Base-by-base conservation (phyloP, 208 protist genomes). In the Dictyostelium gargantuum region DNA sequence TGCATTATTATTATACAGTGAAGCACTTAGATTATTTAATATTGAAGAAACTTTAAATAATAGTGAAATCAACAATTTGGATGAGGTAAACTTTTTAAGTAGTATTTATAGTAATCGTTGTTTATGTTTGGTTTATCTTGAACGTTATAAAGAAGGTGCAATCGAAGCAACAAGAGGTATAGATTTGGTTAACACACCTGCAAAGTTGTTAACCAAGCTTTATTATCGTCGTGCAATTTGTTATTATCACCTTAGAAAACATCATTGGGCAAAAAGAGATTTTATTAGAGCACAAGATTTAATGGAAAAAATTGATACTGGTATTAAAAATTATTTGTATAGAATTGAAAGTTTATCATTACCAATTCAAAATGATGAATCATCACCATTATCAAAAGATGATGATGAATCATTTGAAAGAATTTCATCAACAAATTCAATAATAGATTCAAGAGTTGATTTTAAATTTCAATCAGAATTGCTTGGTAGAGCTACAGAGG, bases 151-250 rank as follows among this genome's bases (percentile, higher is more conserved):
- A n/a, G 68, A 77, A 23, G 82, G 82, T 77, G 82, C 82, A 4
- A 42, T 35, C 1, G 82, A 89, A 19, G 63, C 82, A 11, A 79
- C 82, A 10, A 72, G 82, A 26, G 82, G 82, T 26, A 29, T 89
- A 6, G 82, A 89, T 29, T 19, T 32, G 29, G 10, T 23, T 26
- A 10, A 10, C 35, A 17, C 40, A 10, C 10, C 63, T 19, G 52
- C 75, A 9, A 42, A 75, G 13, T 26, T 89, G 6, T 19, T 66
- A 15, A 66, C 77, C 17, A 89, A 89, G 35, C 35, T 89, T 15
- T n/a, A 61, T 17, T 89, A 89, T 89, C 63, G 82, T 38, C 50
- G 82, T 29, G 82, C 68, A 63, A 89, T 89, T 9, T 89, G 82
- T 50, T 79, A 79, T 40, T 89, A 77, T 40, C 75, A 48, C 52